Evolutionary conservation across 2,329 filamentous ascomycete genomes (phyloP).

Genomic region (Calonectria honghensis): DNA sequence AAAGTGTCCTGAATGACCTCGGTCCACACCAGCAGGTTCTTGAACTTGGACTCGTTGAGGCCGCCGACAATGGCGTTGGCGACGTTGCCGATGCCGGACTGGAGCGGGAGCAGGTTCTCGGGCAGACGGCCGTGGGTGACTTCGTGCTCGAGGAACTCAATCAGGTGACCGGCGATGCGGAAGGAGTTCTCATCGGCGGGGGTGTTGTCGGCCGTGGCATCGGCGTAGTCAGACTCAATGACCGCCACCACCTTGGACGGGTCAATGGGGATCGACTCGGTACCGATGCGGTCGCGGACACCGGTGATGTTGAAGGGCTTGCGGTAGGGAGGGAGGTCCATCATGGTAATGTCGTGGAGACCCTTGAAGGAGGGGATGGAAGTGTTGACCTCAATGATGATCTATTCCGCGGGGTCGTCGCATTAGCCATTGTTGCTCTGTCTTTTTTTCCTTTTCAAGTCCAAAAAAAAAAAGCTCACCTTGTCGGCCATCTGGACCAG

Average conservation of each 20-base stretch:
- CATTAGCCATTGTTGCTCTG: not conserved
- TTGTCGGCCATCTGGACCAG: slow-evolving; percentile 94
- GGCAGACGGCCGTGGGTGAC: slow-evolving; percentile 86
- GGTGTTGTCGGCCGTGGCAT: slow-evolving; percentile 83
- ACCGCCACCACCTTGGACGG: slow-evolving; percentile 89
- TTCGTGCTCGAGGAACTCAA: slow-evolving; percentile 90
- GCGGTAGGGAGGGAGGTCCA: slow-evolving; percentile 85
- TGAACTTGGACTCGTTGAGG: slow-evolving; percentile 86
- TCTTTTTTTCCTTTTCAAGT: not conserved
- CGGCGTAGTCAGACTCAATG: slow-evolving; percentile 89
- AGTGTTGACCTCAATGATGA: slow-evolving; percentile 96
- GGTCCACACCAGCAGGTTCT: slow-evolving; percentile 93
- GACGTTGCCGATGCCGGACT: slow-evolving; percentile 94
- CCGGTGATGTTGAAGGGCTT: slow-evolving; percentile 92
- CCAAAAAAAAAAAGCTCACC: slow-evolving; percentile 59
- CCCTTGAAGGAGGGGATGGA: slow-evolving; percentile 89
- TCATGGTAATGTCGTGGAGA: slow-evolving; percentile 92
- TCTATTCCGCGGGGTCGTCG: slow-evolving; percentile 59
- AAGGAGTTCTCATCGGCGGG: slow-evolving; percentile 83
- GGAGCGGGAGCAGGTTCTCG: slow-evolving; percentile 84
- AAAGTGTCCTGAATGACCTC: slow-evolving; percentile 95
- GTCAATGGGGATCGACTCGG: slow-evolving; percentile 87
- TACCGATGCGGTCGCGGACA: slow-evolving; percentile 91
- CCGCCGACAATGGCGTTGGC: slow-evolving; percentile 94
- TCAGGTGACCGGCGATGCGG: slow-evolving; percentile 85